Conservation (phyloP, 1,139 yeast species). For the Suhomyces coccinellae region DNA sequence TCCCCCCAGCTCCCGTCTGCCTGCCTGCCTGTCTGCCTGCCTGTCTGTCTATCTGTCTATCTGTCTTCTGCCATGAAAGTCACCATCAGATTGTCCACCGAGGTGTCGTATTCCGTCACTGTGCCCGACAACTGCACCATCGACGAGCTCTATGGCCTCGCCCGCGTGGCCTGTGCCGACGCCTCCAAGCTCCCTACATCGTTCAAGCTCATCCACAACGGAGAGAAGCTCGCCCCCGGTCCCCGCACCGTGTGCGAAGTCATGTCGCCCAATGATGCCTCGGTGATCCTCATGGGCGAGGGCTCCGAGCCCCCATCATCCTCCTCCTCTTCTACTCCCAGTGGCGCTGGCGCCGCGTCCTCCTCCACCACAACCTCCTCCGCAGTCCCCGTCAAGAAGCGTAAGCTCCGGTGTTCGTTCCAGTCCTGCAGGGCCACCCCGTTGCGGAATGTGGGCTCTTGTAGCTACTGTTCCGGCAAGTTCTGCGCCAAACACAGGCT, state of each 20-base stretch:
- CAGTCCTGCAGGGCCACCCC: constrained; percentile 64
- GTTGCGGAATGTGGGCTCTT: constrained; percentile 83
- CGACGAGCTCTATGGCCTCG: constrained; percentile 47
- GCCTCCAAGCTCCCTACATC: constrained; percentile 35
- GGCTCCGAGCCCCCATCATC: constrained; percentile 27
- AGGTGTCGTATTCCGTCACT: constrained; percentile 41
- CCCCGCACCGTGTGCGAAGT: constrained; percentile 27
- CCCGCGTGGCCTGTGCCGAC: constrained; percentile 43
- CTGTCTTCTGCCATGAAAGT: constrained; percentile 31
- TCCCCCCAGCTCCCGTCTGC: neutral
- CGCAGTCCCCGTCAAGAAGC: constrained; percentile 48
- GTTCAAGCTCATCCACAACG: constrained; percentile 53
- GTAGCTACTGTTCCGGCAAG: constrained; percentile 82
- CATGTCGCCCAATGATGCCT: constrained; percentile 22
- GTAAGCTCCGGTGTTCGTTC: constrained; percentile 66
- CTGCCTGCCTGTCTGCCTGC: neutral
- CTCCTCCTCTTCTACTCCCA: constrained; percentile 17
- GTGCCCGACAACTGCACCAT: constrained; percentile 54
- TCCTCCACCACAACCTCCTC: constrained; percentile 48
- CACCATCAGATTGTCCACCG: constrained; percentile 46
- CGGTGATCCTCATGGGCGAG: constrained; percentile 48
- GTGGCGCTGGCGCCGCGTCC: constrained; percentile 29
- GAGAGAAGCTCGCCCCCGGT: constrained; percentile 46
- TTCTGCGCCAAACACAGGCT: constrained; percentile 87
- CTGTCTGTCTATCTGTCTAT: neutral